phyloP scores from a whole-genome alignment of 106 monocot species.

The Chionographis japonica region DNA sequence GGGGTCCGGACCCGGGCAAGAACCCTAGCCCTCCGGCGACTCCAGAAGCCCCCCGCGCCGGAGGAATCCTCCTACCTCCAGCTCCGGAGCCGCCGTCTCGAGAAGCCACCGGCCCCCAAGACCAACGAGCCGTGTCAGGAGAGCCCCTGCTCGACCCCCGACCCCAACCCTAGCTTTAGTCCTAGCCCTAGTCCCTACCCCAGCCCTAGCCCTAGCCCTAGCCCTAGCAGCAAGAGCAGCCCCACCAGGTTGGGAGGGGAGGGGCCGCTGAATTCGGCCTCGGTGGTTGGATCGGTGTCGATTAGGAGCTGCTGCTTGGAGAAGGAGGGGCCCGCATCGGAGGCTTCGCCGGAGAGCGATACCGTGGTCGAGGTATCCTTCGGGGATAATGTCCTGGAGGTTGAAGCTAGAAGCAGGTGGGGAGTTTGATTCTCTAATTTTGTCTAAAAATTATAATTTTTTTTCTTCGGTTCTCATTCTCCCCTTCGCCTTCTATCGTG shows the following conservation, averaged over 20 bases:
- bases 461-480: not conserved
- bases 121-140: not conserved
- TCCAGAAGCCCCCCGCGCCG: slow-evolving; percentile 8
- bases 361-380: slow-evolving; percentile 27
- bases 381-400: slow-evolving; percentile 49
- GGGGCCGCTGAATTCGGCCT: not conserved
- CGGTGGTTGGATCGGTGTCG: not conserved
- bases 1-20: slow-evolving; percentile 54
- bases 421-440: slow-evolving; percentile 3
- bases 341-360: slow-evolving; percentile 15
- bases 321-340: not conserved
- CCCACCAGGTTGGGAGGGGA: not conserved
- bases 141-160: not conserved
- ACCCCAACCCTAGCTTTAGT: not conserved
- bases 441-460: not conserved
- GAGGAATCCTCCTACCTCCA: slow-evolving; percentile 27
- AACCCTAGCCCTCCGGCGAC: slow-evolving; percentile 43
- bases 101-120: slow-evolving; percentile 10
- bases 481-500: not conserved
- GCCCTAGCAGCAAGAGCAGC: not conserved
- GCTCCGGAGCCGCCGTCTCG: slow-evolving; percentile 44
- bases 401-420: slow-evolving; percentile 28
- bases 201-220: not conserved
- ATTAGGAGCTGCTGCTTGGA: not conserved
- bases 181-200: not conserved